Percentiles rank a stretch among this genome's conserved stretches.
Evolutionary conservation across 495 filamentous ascomycete genomes (phyloP).

Genomic region (Tuber magnatum): DNA sequence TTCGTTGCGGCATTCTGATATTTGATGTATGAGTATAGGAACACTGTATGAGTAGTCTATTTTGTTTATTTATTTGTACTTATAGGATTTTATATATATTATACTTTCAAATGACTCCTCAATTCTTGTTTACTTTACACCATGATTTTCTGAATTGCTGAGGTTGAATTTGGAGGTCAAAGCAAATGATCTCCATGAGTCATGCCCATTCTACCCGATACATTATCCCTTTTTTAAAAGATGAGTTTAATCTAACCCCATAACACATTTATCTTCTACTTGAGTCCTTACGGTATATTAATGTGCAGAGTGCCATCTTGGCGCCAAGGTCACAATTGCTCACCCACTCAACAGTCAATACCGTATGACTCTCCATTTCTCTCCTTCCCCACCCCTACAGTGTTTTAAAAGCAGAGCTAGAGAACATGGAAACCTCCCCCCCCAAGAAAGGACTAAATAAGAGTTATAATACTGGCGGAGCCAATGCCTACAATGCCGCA

Average conservation of each 20-base stretch:
- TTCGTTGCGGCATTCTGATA: neutral
- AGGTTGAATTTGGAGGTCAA: neutral
- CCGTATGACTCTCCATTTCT: neutral
- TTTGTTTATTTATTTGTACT: neutral
- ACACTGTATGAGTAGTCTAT: neutral
- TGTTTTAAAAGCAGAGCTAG: neutral
- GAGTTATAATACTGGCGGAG: neutral
- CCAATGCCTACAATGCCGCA: constrained; percentile 31
- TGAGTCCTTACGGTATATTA: neutral
- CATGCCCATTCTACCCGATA: neutral
- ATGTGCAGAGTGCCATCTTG: neutral
- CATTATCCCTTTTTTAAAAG: neutral
- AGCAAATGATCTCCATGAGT: neutral
- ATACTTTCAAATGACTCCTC: neutral
- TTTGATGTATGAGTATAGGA: neutral
- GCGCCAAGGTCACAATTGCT: neutral
- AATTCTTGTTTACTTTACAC: neutral
- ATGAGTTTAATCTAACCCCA: neutral
- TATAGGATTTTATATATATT: neutral
- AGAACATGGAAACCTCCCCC: neutral
- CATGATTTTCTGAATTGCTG: neutral
- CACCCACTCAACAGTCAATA: neutral
- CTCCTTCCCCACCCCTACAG: neutral
- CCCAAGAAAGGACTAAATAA: neutral
- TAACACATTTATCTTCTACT: neutral